These are phyloP conservation scores for Pseudogymnoascus sp. DNA, from an alignment of 2,329 filamentous ascomycete genomes.

Conservation along the genomic window DNA sequence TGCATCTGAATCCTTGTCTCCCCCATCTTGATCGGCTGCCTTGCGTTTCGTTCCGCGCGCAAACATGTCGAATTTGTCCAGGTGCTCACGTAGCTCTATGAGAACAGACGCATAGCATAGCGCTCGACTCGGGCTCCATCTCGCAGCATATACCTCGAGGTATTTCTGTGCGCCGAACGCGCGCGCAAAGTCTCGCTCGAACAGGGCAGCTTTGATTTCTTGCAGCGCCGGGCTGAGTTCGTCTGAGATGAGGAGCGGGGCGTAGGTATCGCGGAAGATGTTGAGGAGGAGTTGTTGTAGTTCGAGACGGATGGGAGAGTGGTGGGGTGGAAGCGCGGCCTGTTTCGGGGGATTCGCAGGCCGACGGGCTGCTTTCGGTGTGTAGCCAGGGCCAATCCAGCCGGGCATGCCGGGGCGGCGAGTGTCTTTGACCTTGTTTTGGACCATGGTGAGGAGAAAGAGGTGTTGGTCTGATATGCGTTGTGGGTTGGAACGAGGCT, in stretches of 20 bases:
- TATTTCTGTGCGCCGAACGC: constrained; percentile 70
- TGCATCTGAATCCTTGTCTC: constrained; percentile 5
- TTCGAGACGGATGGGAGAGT: constrained; percentile 37
- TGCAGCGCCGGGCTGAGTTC: constrained; percentile 59
- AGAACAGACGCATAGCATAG: constrained; percentile 69
- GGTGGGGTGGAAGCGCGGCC: not conserved
- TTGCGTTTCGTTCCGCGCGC: constrained; percentile 4
- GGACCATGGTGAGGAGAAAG: not conserved
- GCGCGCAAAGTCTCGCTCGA: constrained; percentile 71
- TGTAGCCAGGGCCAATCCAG: not conserved
- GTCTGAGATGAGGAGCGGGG: constrained; percentile 41
- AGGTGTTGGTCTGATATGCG: not conserved
- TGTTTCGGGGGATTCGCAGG: not conserved
- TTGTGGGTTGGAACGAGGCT: not conserved
- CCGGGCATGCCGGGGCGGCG: constrained; percentile 10
- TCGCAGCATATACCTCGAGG: constrained; percentile 75
- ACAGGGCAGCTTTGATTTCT: constrained; percentile 78
- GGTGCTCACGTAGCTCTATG: constrained; percentile 26
- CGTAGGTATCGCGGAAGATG: constrained; percentile 64
- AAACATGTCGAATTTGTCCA: constrained; percentile 15
- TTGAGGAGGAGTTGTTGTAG: constrained; percentile 67
- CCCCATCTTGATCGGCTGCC: constrained; percentile 15
- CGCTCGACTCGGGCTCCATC: constrained; percentile 85
- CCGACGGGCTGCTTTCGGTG: not conserved
- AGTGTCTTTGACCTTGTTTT: constrained; percentile 11